Conservation (phyloP, 2,329 filamentous ascomycete species). For the Fusarium setosum region DNA sequence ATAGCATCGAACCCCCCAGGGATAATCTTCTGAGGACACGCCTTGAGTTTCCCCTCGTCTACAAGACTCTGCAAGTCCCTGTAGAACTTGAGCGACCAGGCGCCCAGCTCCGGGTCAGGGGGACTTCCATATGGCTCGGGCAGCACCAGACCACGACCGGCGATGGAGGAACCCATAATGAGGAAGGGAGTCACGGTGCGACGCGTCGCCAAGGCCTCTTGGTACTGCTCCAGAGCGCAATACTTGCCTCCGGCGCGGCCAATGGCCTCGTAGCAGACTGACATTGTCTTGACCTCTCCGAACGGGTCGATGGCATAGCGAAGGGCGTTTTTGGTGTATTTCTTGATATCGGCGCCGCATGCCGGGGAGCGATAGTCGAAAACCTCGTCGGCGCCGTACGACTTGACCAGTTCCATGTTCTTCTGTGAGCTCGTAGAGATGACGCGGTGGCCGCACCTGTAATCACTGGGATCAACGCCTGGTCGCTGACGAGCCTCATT, state of each 20-base stretch:
- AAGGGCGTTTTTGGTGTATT: neutral
- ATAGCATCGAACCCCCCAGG: neutral
- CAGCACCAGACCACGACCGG: neutral
- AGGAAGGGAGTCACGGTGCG: constrained; percentile 1
- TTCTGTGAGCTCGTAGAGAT: neutral
- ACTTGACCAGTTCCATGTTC: constrained; percentile 50
- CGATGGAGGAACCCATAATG: neutral
- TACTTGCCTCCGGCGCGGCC: constrained; percentile 53
- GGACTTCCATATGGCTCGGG: neutral
- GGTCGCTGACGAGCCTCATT: too few species aligned
- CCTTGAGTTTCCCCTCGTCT: neutral
- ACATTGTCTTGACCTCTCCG: constrained; percentile 6
- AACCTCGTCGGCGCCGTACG: constrained; percentile 52
- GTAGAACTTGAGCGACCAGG: neutral
- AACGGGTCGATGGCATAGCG: neutral
- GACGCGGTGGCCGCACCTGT: neutral
- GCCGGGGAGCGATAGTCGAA: constrained; percentile 52
- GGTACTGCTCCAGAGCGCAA: constrained; percentile 43
- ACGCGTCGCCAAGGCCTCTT: neutral
- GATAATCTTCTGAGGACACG: neutral
- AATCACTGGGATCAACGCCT: neutral
- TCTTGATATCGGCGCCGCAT: constrained; percentile 35
- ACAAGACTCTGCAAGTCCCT: neutral
- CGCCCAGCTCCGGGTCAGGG: neutral
- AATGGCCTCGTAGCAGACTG: constrained; percentile 52